phyloP scores from a whole-genome alignment of 306 rosid species.

The Trichosanthes truncata region DNA sequence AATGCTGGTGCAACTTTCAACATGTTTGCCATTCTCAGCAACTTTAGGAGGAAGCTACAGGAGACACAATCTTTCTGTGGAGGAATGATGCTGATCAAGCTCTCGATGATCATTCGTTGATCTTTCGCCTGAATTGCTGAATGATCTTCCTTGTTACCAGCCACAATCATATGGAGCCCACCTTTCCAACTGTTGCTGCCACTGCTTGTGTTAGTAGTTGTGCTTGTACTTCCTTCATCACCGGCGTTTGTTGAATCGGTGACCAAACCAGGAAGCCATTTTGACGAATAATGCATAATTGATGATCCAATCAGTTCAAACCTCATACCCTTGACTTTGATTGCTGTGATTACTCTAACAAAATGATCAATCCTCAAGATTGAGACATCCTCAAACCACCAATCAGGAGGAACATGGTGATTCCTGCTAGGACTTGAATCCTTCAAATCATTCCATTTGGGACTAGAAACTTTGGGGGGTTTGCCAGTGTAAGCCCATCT shows the following conservation, averaged over 20 bases:
- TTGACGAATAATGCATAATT: constrained; percentile 67
- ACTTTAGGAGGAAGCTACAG: constrained; percentile 89
- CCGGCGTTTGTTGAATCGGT: constrained; percentile 22
- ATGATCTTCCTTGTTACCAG: constrained; percentile 47
- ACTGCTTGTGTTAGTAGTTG: constrained; percentile 32
- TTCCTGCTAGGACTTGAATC: constrained; percentile 78
- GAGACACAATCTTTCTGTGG: constrained; percentile 91
- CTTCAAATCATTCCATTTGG: constrained; percentile 69
- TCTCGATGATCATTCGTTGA: constrained; percentile 81
- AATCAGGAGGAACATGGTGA: constrained; percentile 80
- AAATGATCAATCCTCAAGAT: constrained; percentile 91
- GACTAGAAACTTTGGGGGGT: constrained; percentile 51
- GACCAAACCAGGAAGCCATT: constrained; percentile 75
- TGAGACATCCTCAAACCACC: constrained; percentile 98
- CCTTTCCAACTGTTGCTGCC: constrained; percentile 51
- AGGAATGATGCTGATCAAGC: constrained; percentile 90
- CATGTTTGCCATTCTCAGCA: constrained; percentile 82
- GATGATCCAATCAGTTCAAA: constrained; percentile 74
- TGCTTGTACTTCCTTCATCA: constrained; percentile 51
- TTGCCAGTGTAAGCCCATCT: constrained; percentile 87
- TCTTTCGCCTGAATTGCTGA: constrained; percentile 59
- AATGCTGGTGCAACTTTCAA: constrained; percentile 83
- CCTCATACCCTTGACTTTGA: constrained; percentile 91
- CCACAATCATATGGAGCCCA: constrained; percentile 76
- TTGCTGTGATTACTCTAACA: constrained; percentile 87